Evolutionary conservation across 2,329 filamentous ascomycete genomes (phyloP), one percentile per base, ranked within the genome.

Genomic region (Verticillium nonalfalfae): DNA sequence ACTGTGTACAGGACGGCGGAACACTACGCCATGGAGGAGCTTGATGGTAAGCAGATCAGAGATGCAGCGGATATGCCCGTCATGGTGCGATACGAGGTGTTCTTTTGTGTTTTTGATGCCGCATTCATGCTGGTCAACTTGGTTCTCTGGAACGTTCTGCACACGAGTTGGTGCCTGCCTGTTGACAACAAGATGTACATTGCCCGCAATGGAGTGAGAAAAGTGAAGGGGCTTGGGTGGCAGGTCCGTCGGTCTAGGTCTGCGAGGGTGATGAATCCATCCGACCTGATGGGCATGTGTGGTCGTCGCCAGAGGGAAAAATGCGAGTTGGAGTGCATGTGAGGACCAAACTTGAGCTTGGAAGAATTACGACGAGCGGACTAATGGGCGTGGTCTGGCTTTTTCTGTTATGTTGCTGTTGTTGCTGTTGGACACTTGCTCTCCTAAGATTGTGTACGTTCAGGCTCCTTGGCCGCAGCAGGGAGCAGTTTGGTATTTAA

Each of bases 41-140:
- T 64, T 26, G 58, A 57, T 14, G 14, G 35, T 52, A 56, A 57
- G 58, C 55, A 57, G 34, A 21, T 58, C 2, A 14, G 60, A 15
- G 64, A 59, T 38, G 66, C 65, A 1, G 63, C 81, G 4, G 45
- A 50, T 3, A 50, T 50, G 7, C 79, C 74, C 9, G 77, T 80
- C 0, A 70, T 84, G n/a, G 60, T 85, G 21, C 76, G 81, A 15
- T 81, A 84, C 65, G 83, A 86, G 70, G 82, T 78, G 76, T 86
- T 79, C 71, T 86, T 86, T 64, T 85, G 81, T 66, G 74, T 85
- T 26, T 86, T 86, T 61, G 83, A 87, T 71, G 80, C 77, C 0
- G 65, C 68, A 0, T 68, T 84, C 6, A 86, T 86, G 83, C 66
- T 85, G 0, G 38, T 67, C 57, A 86, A 86, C 66, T 74, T 75